phyloP scores from a whole-genome alignment of 345 rosid species.

The Firmiana major region DNA sequence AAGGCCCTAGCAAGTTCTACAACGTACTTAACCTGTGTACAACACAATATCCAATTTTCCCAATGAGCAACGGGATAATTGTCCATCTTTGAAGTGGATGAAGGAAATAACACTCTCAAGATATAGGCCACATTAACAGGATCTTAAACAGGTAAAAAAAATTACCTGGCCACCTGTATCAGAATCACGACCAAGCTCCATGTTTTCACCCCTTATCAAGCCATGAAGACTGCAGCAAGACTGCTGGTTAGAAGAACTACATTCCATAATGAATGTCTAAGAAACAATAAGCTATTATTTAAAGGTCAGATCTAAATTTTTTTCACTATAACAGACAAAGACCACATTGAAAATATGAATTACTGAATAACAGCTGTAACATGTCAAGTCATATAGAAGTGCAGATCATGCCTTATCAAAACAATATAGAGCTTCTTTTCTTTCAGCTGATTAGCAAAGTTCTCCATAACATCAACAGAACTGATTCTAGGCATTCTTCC shows the following conservation, averaged over 20 bases:
- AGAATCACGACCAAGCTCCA: conserved; percentile 88
- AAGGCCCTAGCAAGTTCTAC: conserved; percentile 88
- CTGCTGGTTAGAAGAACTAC: conserved; percentile 5
- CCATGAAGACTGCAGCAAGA: conserved; percentile 70
- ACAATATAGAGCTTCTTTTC: conserved; percentile 76
- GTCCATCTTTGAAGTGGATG: neutral
- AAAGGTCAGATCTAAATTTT: neutral
- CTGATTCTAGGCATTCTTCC: conserved; percentile 57
- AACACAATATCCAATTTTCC: conserved; percentile 5
- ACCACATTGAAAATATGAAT: neutral
- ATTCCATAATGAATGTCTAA: conserved; percentile 3
- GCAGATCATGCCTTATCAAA: conserved; percentile 56
- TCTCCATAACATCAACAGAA: conserved; percentile 69
- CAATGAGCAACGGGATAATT: neutral
- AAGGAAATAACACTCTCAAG: neutral
- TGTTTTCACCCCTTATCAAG: conserved; percentile 72
- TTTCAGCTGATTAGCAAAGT: conserved; percentile 62
- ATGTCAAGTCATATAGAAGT: conserved; percentile 1
- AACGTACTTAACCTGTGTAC: conserved; percentile 68
- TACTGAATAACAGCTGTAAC: neutral
- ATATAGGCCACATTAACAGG: neutral
- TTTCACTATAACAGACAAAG: neutral
- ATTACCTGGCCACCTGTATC: conserved; percentile 86
- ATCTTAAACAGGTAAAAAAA: neutral
- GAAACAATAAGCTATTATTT: neutral